phyloP scores from a whole-genome alignment of 768 basidiomycete genomes.

The Cystoderma amianthinum region DNA sequence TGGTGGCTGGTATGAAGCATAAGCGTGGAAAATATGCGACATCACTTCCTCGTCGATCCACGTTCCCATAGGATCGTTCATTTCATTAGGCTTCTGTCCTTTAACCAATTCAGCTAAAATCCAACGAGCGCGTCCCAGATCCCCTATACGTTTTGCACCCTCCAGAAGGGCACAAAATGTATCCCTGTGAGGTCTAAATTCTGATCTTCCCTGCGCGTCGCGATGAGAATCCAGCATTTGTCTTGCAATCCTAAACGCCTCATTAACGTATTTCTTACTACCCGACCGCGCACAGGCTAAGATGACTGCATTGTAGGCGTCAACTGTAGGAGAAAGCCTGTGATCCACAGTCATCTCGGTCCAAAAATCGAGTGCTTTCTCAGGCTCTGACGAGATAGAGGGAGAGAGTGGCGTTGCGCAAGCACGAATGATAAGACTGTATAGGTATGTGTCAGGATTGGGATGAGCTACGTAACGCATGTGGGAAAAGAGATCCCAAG shows the following conservation, averaged over 20 bases:
- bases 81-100: slow-evolving; percentile 15
- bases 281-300: slow-evolving; percentile 72
- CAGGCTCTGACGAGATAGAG: slow-evolving; percentile 63
- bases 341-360: slow-evolving; percentile 84
- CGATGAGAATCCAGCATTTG: slow-evolving; percentile 82
- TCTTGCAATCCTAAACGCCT: slow-evolving; percentile 77
- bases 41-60: slow-evolving; percentile 62
- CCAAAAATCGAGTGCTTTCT: slow-evolving; percentile 90
- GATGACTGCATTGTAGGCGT: slow-evolving; percentile 79
- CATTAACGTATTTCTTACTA: slow-evolving; percentile 56
- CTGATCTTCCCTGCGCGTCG: slow-evolving; percentile 51
- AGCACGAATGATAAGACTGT: slow-evolving; percentile 81
- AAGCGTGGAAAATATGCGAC: slow-evolving; percentile 82
- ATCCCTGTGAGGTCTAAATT: slow-evolving; percentile 51
- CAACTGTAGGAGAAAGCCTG: slow-evolving; percentile 51
- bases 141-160: slow-evolving; percentile 82
- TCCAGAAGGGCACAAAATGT: slow-evolving; percentile 86
- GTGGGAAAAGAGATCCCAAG: slow-evolving; percentile 92
- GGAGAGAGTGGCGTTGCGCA: slow-evolving; percentile 53
- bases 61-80: slow-evolving; percentile 14
- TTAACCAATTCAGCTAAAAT: slow-evolving; percentile 80
- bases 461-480: slow-evolving; percentile 96
- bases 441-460: slow-evolving; percentile 62
- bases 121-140: slow-evolving; percentile 80
- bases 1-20: slow-evolving; percentile 72